Base-by-base conservation (phyloP, 2,329 filamentous ascomycete species). In the Fusarium duplospermum region DNA sequence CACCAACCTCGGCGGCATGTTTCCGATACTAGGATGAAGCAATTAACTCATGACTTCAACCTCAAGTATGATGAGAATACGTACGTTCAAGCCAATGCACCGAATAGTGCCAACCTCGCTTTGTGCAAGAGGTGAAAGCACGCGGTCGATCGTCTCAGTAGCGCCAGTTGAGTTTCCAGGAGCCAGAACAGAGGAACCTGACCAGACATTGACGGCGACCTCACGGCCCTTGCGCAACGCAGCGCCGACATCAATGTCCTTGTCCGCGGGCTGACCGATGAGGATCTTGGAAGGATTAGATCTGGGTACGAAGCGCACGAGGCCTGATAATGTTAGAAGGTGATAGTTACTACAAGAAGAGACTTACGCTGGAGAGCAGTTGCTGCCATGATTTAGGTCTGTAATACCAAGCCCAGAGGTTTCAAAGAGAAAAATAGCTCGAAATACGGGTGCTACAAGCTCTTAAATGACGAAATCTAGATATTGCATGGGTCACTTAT, bases 271-370 rank as follows among this genome's bases (percentile, higher is more conserved):
- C 75, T 91, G 86, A 36, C 89, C 89, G 74, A 91, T 87, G 57
- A 89, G 81, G 62, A 89, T 78, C 70, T 85, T 86, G 67, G 82
- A 80, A 40, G 83, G 79, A 57, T 87, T 85, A 6, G 85, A 86
- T 76, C 86, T 87, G 62, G 89, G 87, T 20, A 87, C 79, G 76
- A 91, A 91, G 62, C 89, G 88, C 73, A 91, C 88, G 67, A 91
- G 86, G 79, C 89, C 89, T 90, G 24, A 22, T 9, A 16, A 52
- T 59, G 54, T 31, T 35, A 54, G 40, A 18, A 20, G 31, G 38
- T 54, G 50, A 47, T 5, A 10, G 10, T 40, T 13, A n/a, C 8
- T n/a, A n/a, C 4, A 35, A 5, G 11, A 40, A 20, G 29, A 57
- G 33, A n/a, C n/a, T 68, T 64, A 71, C 76, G 76, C 58, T 77